These are phyloP conservation scores for Deuterostichococcus epilithicus DNA, from an alignment of 139 green algal genomes.

Conservation along the genomic window DNA sequence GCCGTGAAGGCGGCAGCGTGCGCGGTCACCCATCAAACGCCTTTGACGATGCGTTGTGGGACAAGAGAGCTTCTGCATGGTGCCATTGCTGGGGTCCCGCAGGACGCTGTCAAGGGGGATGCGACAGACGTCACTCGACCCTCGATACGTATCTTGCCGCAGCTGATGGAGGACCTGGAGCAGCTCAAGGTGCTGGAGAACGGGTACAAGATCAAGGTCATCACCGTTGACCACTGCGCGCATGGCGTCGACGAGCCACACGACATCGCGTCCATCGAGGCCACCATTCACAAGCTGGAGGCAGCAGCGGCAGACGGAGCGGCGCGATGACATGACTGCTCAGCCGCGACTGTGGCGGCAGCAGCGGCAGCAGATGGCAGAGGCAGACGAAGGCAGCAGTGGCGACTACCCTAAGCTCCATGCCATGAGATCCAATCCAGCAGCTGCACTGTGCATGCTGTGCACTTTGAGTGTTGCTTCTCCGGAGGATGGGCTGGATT, in stretches of 20 bases:
- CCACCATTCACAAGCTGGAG: constrained; percentile 31
- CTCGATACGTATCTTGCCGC: constrained; percentile 5
- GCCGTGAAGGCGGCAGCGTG: too few relatives aligned
- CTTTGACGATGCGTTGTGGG: too few relatives aligned
- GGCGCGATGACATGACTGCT: too few relatives aligned
- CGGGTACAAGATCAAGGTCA: constrained; percentile 70
- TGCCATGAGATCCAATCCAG: too few relatives aligned
- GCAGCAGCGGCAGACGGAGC: neutral
- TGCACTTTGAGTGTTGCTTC: too few relatives aligned
- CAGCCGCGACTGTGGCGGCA: too few relatives aligned
- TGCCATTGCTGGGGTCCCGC: neutral
- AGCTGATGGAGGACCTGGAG: constrained; percentile 73
- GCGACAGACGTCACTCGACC: neutral
- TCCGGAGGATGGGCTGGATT: too few relatives aligned
- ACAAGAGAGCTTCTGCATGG: neutral
- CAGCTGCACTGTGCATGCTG: too few relatives aligned
- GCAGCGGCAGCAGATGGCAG: too few relatives aligned
- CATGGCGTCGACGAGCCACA: constrained; percentile 65
- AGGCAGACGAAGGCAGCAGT: too few relatives aligned
- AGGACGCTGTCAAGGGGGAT: neutral
- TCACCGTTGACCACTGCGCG: constrained; percentile 58
- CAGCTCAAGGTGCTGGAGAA: constrained; percentile 76
- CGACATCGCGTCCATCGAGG: constrained; percentile 59
- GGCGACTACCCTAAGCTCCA: too few relatives aligned
- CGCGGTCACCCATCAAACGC: too few relatives aligned